phyloP scores from a whole-genome alignment of 2,329 filamentous ascomycete genomes.

The Trichoderma asperellum region DNA sequence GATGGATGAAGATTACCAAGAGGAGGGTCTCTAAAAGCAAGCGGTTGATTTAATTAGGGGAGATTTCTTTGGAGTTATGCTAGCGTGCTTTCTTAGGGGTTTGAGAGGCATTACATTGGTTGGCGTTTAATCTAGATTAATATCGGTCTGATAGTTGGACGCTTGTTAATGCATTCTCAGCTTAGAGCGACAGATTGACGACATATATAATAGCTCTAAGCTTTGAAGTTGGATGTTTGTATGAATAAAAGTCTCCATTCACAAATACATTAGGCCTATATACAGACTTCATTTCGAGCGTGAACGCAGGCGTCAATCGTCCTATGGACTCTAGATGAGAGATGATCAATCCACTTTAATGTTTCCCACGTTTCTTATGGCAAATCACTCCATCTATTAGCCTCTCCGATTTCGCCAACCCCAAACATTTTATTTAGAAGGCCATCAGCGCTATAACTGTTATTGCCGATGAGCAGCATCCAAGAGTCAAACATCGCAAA shows the following conservation, averaged over 20 bases:
- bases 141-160: background rate
- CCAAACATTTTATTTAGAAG: background rate
- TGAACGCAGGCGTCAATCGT: background rate
- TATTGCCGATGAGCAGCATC: background rate
- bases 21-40: background rate
- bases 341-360: background rate
- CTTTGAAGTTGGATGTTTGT: background rate
- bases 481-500: background rate
- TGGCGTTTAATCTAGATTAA: background rate
- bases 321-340: background rate
- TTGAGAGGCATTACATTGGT: background rate
- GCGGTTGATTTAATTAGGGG: background rate
- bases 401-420: constrained; percentile 3
- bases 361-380: background rate
- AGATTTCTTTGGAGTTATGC: background rate
- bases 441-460: background rate
- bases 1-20: background rate
- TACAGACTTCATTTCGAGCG: background rate
- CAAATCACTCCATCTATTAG: background rate
- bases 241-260: background rate
- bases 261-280: background rate
- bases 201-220: background rate
- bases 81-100: background rate
- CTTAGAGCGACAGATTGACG: background rate
- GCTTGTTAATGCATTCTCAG: background rate